Percentiles rank a stretch among this genome's conserved stretches.
phyloP scores from a whole-genome alignment of 225 moss, liverwort and hornwort species.

The Lunularia cruciata region DNA sequence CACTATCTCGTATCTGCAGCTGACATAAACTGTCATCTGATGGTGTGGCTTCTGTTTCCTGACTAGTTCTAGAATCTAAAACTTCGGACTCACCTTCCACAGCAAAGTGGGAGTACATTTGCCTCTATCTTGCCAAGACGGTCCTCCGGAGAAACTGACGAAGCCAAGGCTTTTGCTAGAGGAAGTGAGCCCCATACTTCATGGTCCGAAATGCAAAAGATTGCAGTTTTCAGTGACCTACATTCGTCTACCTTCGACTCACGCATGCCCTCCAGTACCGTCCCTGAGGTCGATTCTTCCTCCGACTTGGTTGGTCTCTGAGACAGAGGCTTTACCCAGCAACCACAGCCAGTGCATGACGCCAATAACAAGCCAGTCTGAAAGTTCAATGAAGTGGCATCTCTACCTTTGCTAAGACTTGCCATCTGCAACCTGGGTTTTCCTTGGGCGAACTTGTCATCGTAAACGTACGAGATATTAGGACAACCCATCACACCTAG shows the following conservation, averaged over 20 bases:
- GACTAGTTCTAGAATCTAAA: neutral
- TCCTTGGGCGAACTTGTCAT: slow-evolving; percentile 3
- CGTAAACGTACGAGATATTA: slow-evolving; percentile 41
- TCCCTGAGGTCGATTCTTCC: neutral
- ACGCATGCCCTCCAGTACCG: slow-evolving; percentile 19
- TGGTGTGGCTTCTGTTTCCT: no score
- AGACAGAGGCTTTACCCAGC: slow-evolving; percentile 64
- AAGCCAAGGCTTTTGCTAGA: slow-evolving; percentile 47
- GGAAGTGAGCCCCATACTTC: slow-evolving; percentile 58
- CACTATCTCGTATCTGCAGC: no score
- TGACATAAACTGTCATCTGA: no score
- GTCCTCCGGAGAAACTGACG: slow-evolving; percentile 16
- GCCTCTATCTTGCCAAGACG: slow-evolving; percentile 33
- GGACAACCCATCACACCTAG: slow-evolving; percentile 82
- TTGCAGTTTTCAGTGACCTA: slow-evolving; percentile 38
- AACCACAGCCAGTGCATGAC: slow-evolving; percentile 57
- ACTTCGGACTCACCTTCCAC: slow-evolving; percentile 52
- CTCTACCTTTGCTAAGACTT: neutral
- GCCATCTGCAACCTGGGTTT: slow-evolving; percentile 43
- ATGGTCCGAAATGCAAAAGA: slow-evolving; percentile 65
- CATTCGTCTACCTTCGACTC: slow-evolving; percentile 36
- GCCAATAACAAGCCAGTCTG: slow-evolving; percentile 60
- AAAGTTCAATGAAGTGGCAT: slow-evolving; percentile 4
- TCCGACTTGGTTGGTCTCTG: neutral
- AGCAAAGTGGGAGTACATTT: slow-evolving; percentile 53